Conservation (phyloP, 2,329 filamentous ascomycete genomes). For the Neospermospora avenae region DNA sequence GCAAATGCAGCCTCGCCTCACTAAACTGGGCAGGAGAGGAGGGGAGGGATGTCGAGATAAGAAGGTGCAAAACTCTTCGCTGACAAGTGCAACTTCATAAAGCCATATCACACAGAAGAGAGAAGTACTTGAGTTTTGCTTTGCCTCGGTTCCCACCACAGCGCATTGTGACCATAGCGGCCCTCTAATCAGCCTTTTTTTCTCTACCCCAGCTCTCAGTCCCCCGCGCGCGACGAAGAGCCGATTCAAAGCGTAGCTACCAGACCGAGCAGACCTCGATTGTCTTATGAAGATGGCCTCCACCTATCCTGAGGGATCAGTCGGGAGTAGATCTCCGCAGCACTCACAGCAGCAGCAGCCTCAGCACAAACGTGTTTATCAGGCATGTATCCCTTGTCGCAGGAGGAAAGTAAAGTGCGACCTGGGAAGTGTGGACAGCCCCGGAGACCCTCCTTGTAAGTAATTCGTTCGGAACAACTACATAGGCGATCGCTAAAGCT, state of each 20-base stretch:
- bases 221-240: not conserved
- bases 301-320: not conserved
- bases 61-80: not conserved
- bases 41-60: slow-evolving; percentile 1
- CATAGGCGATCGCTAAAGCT: not conserved
- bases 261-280: not conserved
- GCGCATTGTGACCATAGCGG: not conserved
- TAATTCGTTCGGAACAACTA: not conserved
- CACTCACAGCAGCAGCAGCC: slow-evolving; percentile 18
- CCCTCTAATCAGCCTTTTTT: not conserved
- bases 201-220: not conserved
- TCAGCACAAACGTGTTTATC: slow-evolving; percentile 39
- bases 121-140: not conserved
- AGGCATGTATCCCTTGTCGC: slow-evolving; percentile 50
- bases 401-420: slow-evolving; percentile 55
- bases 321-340: slow-evolving; percentile 14
- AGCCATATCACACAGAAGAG: not conserved
- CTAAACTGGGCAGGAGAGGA: slow-evolving; percentile 4
- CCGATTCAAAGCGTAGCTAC: not conserved
- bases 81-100: not conserved
- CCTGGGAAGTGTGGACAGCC: slow-evolving; percentile 78
- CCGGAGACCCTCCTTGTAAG: slow-evolving; percentile 81
- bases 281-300: not conserved
- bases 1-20: slow-evolving; percentile 10
- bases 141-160: not conserved